Percentiles rank a stretch among this genome's conserved stretches.
Conservation (phyloP, 129 eudicot species). For the Mikania micrantha region DNA sequence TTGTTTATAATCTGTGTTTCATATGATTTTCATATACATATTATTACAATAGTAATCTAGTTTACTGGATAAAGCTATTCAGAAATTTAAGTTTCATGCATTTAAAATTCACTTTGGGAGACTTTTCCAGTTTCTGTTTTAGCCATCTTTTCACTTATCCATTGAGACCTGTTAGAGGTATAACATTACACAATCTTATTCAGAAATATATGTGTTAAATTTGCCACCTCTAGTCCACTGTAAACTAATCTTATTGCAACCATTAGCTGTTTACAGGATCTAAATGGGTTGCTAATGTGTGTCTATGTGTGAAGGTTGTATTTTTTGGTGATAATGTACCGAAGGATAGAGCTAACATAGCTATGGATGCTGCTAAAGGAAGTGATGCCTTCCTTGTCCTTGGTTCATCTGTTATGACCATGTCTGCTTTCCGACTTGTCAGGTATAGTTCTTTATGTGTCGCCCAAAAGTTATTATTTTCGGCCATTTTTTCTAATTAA, state of each 20-base stretch:
- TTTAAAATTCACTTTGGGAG: background rate
- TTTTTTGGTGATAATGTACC: conserved; percentile 89
- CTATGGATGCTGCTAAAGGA: conserved; percentile 71
- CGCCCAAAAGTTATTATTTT: background rate
- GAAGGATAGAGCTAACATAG: conserved; percentile 69
- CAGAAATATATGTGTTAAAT: background rate
- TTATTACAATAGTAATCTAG: background rate
- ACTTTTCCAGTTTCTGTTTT: background rate
- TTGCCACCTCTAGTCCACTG: background rate
- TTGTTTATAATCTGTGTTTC: background rate
- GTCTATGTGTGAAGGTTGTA: conserved; percentile 43
- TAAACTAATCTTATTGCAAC: background rate
- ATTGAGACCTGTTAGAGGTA: background rate
- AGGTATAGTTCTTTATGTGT: conserved; percentile 34
- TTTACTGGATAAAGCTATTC: background rate
- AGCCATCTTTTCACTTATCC: background rate
- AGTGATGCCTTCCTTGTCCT: conserved; percentile 93
- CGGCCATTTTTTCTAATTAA: background rate
- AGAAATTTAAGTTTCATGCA: background rate
- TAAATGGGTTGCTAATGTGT: background rate
- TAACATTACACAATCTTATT: background rate
- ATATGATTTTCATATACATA: background rate
- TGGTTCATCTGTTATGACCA: conserved; percentile 97
- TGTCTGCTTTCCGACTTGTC: conserved; percentile 98
- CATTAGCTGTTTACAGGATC: background rate